phyloP scores from a whole-genome alignment of 208 protist genomes.

The Trypanosoma cruzi region DNA sequence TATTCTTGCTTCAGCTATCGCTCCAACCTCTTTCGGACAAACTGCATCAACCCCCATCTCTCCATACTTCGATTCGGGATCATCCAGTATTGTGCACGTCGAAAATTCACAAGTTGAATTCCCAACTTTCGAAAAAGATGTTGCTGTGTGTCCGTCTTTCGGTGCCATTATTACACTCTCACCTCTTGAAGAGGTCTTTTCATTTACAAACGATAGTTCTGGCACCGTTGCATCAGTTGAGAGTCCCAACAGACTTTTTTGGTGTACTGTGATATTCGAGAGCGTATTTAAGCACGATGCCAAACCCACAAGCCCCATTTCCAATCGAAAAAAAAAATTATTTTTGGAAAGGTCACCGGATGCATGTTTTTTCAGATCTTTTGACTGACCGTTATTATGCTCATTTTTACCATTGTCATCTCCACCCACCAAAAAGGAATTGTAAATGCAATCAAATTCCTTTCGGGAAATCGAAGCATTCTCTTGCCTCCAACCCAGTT shows the following conservation, averaged over 20 bases:
- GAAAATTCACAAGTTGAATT: neutral
- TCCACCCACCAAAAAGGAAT: neutral
- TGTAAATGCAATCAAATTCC: neutral
- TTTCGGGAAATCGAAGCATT: neutral
- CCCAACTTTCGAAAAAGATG: neutral
- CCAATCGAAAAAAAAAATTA: neutral
- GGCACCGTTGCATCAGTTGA: neutral
- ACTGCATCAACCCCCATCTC: neutral
- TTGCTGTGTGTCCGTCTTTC: neutral
- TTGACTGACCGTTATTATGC: neutral
- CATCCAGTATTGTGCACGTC: neutral
- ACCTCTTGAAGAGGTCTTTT: neutral
- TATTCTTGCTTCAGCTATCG: neutral
- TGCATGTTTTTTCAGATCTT: neutral
- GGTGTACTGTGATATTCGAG: neutral
- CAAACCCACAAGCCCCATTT: neutral
- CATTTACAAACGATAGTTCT: constrained; percentile 1
- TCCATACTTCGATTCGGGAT: neutral
- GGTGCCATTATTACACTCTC: neutral
- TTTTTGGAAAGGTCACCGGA: neutral
- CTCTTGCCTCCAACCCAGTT: neutral
- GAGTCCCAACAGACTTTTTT: constrained; percentile 13
- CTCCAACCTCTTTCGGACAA: neutral
- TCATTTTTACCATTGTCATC: neutral
- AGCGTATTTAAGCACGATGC: neutral